phyloP scores from a whole-genome alignment of 495 filamentous ascomycete genomes.

The Amphirosellinia nigrospora region DNA sequence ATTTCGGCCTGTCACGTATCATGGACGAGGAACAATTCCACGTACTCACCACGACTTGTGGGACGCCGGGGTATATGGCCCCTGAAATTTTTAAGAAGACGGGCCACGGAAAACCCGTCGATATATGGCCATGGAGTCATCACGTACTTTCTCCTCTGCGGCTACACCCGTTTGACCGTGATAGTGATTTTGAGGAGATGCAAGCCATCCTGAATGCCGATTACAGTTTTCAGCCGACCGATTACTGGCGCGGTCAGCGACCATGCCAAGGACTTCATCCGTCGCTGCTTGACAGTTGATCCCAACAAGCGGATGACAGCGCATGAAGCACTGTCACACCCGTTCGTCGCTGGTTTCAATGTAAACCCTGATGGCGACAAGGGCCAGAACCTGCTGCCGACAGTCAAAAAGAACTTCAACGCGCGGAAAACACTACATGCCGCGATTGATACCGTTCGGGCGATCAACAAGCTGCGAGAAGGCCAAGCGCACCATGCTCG shows the following conservation, averaged over 20 bases:
- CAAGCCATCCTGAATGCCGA: slow-evolving; percentile 96
- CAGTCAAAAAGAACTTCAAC: slow-evolving; percentile 99
- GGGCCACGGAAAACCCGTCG: slow-evolving; percentile 88
- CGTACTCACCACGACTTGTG: slow-evolving; percentile 95
- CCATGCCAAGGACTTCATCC: slow-evolving; percentile 86
- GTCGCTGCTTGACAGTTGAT: slow-evolving; percentile 83
- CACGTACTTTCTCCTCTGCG: slow-evolving; percentile 96
- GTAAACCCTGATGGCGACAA: slow-evolving; percentile 43
- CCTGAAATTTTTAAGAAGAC: slow-evolving; percentile 92
- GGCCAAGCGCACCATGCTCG: slow-evolving; percentile 60
- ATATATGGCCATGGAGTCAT: slow-evolving; percentile 97
- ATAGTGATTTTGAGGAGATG: slow-evolving; percentile 98
- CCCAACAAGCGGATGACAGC: slow-evolving; percentile 88
- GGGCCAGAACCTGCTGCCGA: slow-evolving; percentile 79
- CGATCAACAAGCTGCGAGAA: slow-evolving; percentile 94
- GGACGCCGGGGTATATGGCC: slow-evolving; percentile 97
- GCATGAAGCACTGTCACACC: slow-evolving; percentile 87
- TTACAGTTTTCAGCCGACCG: slow-evolving; percentile 92
- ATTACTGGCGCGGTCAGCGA: slow-evolving; percentile 97
- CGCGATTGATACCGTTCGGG: slow-evolving; percentile 96
- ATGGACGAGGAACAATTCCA: slow-evolving; percentile 99
- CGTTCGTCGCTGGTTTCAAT: slow-evolving; percentile 74
- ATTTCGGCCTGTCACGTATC: slow-evolving; percentile 92
- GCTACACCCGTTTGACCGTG: slow-evolving; percentile 97
- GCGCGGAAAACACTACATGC: slow-evolving; percentile 91